phyloP scores from a whole-genome alignment of 169 alveolate species.

The Besnoitia besnoiti region DNA sequence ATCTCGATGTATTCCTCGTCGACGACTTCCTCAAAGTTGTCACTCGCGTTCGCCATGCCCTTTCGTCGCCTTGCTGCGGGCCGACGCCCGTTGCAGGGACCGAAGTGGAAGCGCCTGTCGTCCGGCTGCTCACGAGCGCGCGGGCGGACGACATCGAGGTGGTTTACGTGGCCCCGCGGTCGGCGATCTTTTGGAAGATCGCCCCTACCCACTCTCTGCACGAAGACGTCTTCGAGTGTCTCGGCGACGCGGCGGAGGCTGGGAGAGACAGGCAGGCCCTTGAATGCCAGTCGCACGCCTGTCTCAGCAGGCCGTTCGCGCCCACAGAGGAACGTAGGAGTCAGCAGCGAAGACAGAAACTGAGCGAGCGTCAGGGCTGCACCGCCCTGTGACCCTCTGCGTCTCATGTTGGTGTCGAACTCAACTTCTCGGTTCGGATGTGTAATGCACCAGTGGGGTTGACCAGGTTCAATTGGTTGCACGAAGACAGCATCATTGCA shows the following conservation, averaged over 20 bases:
- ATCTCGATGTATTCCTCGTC: neutral
- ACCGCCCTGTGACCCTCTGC: too few relatives aligned
- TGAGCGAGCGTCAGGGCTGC: too few relatives aligned
- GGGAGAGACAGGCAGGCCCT: too few relatives aligned
- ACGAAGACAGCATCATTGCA: too few relatives aligned
- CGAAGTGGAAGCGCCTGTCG: constrained; percentile 46
- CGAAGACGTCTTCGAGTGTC: neutral
- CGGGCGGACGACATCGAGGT: constrained; percentile 44
- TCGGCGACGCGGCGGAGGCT: neutral
- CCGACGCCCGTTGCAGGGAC: constrained; percentile 54
- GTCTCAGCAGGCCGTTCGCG: too few relatives aligned
- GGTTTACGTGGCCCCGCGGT: constrained; percentile 51
- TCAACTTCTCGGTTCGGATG: too few relatives aligned
- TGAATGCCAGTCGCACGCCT: too few relatives aligned
- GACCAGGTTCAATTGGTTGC: too few relatives aligned
- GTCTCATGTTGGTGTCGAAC: too few relatives aligned
- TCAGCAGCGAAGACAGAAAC: too few relatives aligned
- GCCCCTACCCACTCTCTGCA: neutral
- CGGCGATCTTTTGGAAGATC: constrained; percentile 56
- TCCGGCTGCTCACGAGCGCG: constrained; percentile 48
- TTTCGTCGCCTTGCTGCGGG: neutral
- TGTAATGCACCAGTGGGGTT: too few relatives aligned
- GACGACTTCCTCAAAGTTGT: neutral
- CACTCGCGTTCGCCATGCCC: neutral
- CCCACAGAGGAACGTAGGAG: too few relatives aligned